Evolutionary conservation across 305 asterid genomes (phyloP).

Genomic region (Ajuga reptans): DNA sequence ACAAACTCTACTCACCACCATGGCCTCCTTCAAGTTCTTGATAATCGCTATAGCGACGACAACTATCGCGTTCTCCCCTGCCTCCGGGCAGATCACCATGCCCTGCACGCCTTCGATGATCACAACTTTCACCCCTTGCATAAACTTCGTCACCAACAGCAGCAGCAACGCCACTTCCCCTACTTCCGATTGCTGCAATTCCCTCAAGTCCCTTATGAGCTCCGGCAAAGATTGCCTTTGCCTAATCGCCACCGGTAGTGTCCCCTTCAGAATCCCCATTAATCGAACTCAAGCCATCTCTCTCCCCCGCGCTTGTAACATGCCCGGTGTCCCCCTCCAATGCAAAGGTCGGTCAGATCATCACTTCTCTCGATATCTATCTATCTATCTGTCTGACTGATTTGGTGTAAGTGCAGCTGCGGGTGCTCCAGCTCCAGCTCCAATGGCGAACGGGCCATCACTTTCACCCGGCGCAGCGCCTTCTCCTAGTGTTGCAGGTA

Average conservation of each 20-base stretch:
- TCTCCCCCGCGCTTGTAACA: conserved; percentile 72
- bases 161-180: conserved; percentile 43
- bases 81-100: conserved; percentile 36
- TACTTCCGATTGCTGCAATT: conserved; percentile 50
- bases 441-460: conserved; percentile 35
- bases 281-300: conserved; percentile 49
- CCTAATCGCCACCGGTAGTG: conserved; percentile 49
- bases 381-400: neutral
- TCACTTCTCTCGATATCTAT: neutral
- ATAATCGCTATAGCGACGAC: conserved; percentile 25
- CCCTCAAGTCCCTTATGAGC: conserved; percentile 49
- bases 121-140: conserved; percentile 47
- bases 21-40: conserved; percentile 27
- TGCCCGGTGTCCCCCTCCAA: conserved; percentile 58
- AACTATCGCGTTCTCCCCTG: conserved; percentile 10
- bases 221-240: conserved; percentile 66
- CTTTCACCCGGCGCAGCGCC: conserved; percentile 45
- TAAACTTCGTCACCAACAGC: conserved; percentile 34
- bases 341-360: conserved; percentile 61
- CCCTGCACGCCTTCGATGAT: conserved; percentile 60
- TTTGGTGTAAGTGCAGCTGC: conserved; percentile 29
- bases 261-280: conserved; percentile 52
- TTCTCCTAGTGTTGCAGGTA: conserved; percentile 35
- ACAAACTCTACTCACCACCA: neutral
- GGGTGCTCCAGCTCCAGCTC: conserved; percentile 51